Percentiles rank a stretch among this genome's conserved stretches.
Evolutionary conservation across 345 rosid species (phyloP).

Genomic region (Dipteronia dyeriana): DNA sequence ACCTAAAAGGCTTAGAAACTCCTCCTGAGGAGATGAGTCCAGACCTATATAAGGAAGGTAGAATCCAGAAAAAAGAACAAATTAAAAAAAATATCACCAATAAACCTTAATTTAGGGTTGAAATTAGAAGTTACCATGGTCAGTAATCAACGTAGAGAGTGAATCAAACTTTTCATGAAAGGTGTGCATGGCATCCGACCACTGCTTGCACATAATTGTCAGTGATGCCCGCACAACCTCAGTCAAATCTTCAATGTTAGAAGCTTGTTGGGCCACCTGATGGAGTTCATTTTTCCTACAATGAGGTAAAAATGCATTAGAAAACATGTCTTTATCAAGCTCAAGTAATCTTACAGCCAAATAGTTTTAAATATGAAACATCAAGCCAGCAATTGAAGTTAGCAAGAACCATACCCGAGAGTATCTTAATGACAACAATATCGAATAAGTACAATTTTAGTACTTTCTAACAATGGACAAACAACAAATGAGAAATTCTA

Average conservation of each 20-base stretch:
- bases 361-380: background rate
- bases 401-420: background rate
- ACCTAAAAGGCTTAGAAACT: constrained; percentile 84
- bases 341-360: constrained; percentile 3
- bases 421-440: background rate
- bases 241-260: constrained; percentile 78
- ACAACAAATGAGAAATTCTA: constrained; percentile 1
- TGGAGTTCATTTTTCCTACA: constrained; percentile 88
- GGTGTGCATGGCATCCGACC: constrained; percentile 80
- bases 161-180: constrained; percentile 83
- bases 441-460: constrained; percentile 2
- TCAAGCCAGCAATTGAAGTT: background rate
- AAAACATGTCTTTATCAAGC: constrained; percentile 7
- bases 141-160: constrained; percentile 61
- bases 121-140: constrained; percentile 59
- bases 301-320: constrained; percentile 1
- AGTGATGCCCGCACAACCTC: constrained; percentile 75
- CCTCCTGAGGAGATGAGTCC: constrained; percentile 93
- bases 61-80: constrained; percentile 20
- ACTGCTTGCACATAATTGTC: constrained; percentile 80
- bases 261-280: constrained; percentile 94
- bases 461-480: constrained; percentile 15
- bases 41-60: constrained; percentile 48
- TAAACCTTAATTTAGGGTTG: constrained; percentile 14
- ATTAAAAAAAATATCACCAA: constrained; percentile 10